Conservation (phyloP, 129 eudicot genomes). For the Chrysanthemum lavandulifolium region DNA sequence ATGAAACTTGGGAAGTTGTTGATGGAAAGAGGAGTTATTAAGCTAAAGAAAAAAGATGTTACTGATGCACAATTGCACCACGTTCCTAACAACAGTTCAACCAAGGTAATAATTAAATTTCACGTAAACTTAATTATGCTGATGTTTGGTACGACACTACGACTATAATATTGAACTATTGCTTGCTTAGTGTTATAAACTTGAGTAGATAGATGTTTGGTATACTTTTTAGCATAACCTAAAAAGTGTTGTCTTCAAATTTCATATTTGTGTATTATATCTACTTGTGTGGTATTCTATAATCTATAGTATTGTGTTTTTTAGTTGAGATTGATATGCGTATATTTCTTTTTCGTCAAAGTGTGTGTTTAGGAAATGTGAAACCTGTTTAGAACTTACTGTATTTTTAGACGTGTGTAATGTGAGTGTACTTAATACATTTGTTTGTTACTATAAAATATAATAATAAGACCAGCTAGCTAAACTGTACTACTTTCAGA, state of each 20-base stretch:
- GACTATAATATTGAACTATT: not conserved
- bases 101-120: conserved; percentile 34
- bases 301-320: too few species aligned
- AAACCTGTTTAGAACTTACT: too few species aligned
- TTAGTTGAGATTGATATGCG: too few species aligned
- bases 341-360: too few species aligned
- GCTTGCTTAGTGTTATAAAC: not conserved
- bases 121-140: too few species aligned
- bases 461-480: not conserved
- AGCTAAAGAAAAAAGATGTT: conserved; percentile 25
- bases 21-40: conserved; percentile 53
- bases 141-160: too few species aligned
- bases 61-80: conserved; percentile 10
- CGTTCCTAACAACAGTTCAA: conserved; percentile 6
- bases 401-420: not conserved
- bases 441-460: not conserved
- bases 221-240: too few species aligned
- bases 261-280: too few species aligned
- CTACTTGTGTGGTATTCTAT: too few species aligned
- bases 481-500: not conserved
- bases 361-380: too few species aligned
- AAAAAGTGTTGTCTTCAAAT: too few species aligned
- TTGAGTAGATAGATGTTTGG: too few species aligned
- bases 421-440: not conserved
- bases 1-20: conserved; percentile 64